These are phyloP conservation scores for Fusarium liriodendri DNA, from an alignment of 2,329 filamentous ascomycete species.

Conservation along the genomic window DNA sequence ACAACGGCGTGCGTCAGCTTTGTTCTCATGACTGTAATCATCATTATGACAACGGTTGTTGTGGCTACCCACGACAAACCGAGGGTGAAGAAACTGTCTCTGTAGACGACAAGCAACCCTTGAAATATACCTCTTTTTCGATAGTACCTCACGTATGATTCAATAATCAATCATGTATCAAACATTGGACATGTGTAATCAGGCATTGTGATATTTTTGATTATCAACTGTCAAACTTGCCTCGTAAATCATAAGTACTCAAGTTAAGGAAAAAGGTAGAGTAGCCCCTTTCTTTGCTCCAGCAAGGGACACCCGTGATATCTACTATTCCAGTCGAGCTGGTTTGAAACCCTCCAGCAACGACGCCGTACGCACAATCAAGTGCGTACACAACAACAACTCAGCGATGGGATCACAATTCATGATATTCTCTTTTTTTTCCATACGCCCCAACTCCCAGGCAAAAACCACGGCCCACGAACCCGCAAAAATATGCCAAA, in stretches of 20 bases:
- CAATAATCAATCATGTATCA: conserved; percentile 18
- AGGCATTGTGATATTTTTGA: conserved; percentile 5
- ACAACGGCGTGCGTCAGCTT: conserved; percentile 6
- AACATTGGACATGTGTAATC: not conserved
- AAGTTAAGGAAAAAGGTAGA: conserved; percentile 29
- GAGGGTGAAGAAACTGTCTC: conserved; percentile 15
- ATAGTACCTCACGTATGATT: conserved; percentile 35
- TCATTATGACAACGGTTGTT: conserved; percentile 20
- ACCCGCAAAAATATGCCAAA: conserved; percentile 37
- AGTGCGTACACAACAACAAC: conserved; percentile 20
- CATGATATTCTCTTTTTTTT: conserved; percentile 32
- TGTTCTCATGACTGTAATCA: conserved; percentile 1
- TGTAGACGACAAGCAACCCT: conserved; percentile 39
- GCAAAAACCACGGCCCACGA: conserved; percentile 39
- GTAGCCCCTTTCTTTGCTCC: conserved; percentile 20
- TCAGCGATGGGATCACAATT: conserved; percentile 32
- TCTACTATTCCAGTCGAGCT: conserved; percentile 37
- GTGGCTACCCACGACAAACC: conserved; percentile 14
- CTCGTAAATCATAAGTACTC: conserved; percentile 39
- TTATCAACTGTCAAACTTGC: conserved; percentile 14
- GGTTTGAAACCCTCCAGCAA: conserved; percentile 30
- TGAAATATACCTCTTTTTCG: conserved; percentile 44
- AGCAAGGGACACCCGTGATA: conserved; percentile 30
- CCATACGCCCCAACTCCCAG: conserved; percentile 48
- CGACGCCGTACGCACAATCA: conserved; percentile 17